These are phyloP conservation scores for Solanum piurae DNA, from an alignment of 257 asterid genomes.

Conservation along the genomic window DNA sequence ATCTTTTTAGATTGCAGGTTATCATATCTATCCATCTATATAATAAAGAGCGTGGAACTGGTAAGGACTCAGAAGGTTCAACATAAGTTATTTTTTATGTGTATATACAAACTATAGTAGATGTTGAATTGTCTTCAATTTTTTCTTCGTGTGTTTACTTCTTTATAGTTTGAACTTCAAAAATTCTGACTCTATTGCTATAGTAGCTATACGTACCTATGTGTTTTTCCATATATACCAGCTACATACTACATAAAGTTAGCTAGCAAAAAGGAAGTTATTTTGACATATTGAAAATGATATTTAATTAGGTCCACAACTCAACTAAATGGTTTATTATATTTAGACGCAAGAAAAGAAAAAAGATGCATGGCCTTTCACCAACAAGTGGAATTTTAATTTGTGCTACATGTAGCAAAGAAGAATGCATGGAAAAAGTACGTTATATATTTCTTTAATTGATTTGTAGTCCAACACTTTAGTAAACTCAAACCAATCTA, in stretches of 20 bases:
- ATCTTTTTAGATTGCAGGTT: not conserved
- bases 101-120: no score
- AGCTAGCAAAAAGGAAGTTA: not conserved
- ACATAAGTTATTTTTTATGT: not conserved
- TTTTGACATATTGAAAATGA: not conserved
- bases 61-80: no score
- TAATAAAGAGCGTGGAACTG: not conserved
- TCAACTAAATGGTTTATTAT: not conserved
- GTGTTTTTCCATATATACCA: not conserved
- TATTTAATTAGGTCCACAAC: not conserved
- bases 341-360: not conserved
- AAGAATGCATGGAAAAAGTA: not conserved
- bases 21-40: not conserved
- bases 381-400: not conserved
- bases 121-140: no score
- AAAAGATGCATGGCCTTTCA: not conserved
- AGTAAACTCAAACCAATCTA: not conserved
- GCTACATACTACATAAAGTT: not conserved
- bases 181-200: not conserved
- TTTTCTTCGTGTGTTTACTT: no score
- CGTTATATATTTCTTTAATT: not conserved
- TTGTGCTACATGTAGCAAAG: not conserved
- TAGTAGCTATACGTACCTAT: not conserved
- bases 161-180: no score
- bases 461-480: not conserved